Percentiles rank a stretch among this genome's conserved stretches.
Conservation (phyloP, 2,329 filamentous ascomycete species). For the Alternaria arborescens region DNA sequence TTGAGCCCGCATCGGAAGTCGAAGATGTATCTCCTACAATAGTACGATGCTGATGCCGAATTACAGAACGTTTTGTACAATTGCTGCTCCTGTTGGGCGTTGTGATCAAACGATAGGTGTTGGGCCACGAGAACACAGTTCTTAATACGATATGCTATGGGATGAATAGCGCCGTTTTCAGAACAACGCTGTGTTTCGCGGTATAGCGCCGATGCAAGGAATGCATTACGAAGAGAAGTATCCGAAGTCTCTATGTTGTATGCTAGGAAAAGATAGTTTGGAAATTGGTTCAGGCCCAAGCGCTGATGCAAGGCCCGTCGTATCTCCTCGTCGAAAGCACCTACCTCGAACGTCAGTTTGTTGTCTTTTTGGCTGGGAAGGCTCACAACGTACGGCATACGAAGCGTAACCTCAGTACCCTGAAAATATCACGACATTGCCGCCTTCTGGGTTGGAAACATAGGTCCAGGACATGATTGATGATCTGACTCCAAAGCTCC, state of each 20-base stretch:
- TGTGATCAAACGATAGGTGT: neutral
- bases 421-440: neutral
- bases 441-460: neutral
- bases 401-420: neutral
- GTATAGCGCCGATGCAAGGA: neutral
- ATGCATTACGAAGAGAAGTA: neutral
- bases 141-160: neutral
- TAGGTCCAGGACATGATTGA: neutral
- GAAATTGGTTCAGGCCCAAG: neutral
- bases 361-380: neutral
- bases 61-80: neutral
- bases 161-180: neutral
- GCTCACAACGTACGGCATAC: neutral
- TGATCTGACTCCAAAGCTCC: neutral
- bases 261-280: neutral
- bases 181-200: neutral
- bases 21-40: neutral
- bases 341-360: neutral
- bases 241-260: neutral
- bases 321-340: neutral
- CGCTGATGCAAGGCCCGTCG: neutral
- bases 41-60: neutral
- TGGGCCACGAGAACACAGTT: slow-evolving; percentile 3
- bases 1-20: neutral
- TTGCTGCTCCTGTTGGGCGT: neutral